Percentiles rank a stretch among this genome's conserved stretches.
phyloP scores from a whole-genome alignment of 2,329 filamentous ascomycete genomes.

The Arthrobotrys pseudoclavata region DNA sequence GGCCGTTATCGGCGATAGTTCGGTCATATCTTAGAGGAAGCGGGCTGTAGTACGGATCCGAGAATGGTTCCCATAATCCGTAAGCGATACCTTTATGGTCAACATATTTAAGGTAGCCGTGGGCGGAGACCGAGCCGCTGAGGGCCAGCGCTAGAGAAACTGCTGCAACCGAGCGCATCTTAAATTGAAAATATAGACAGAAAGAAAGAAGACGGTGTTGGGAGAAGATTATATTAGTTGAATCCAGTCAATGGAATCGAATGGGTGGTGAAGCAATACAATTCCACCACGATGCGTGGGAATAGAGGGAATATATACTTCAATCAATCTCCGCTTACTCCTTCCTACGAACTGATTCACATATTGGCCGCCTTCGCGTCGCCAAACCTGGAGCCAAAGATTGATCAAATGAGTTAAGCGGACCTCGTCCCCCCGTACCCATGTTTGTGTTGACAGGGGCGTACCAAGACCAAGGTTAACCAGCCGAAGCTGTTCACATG shows the following conservation, averaged over 20 bases:
- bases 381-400: background rate
- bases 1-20: constrained; percentile 62
- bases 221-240: background rate
- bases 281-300: background rate
- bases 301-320: background rate
- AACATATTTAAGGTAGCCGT: constrained; percentile 64
- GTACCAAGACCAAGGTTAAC: constrained; percentile 4
- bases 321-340: background rate
- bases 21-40: constrained; percentile 63
- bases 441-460: background rate
- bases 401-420: background rate
- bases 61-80: constrained; percentile 64
- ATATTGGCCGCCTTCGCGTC: background rate
- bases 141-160: constrained; percentile 37
- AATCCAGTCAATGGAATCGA: constrained; percentile 19
- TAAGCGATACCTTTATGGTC: constrained; percentile 63
- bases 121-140: constrained; percentile 60
- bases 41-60: constrained; percentile 63
- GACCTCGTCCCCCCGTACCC: background rate
- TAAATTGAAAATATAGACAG: background rate
- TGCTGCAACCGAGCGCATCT: constrained; percentile 16
- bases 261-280: background rate
- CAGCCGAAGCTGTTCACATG: constrained; percentile 14
- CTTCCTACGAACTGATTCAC: background rate
- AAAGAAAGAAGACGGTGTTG: background rate